These are phyloP conservation scores for Aspergillus brunneoviolaceus DNA, from an alignment of 2,329 filamentous ascomycete species.

Conservation along the genomic window DNA sequence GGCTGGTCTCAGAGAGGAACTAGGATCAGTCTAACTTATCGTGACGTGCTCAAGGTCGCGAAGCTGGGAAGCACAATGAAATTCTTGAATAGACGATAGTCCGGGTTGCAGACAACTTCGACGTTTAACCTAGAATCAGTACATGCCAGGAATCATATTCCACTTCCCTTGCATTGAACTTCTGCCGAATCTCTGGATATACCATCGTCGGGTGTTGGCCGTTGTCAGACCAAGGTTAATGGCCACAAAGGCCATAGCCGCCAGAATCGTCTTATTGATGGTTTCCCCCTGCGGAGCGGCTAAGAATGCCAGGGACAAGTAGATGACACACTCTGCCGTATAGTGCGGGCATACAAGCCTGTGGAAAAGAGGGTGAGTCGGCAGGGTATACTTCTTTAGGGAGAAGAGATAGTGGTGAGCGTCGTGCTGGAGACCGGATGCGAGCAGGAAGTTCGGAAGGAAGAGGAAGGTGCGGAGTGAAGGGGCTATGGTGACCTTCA, in stretches of 20 bases:
- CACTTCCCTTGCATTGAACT: slow-evolving; percentile 63
- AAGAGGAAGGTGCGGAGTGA: slow-evolving; percentile 56
- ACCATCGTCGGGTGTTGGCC: slow-evolving; percentile 75
- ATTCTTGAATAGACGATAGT: slow-evolving; percentile 40
- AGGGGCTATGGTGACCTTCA: slow-evolving; percentile 41
- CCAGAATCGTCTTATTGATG: slow-evolving; percentile 71
- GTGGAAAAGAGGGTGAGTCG: slow-evolving; percentile 69
- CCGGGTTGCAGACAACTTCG: background rate
- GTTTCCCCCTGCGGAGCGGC: slow-evolving; percentile 66
- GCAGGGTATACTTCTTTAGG: slow-evolving; percentile 80
- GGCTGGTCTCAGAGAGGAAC: slow-evolving; percentile 51
- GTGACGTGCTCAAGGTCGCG: slow-evolving; percentile 82
- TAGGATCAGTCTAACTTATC: slow-evolving; percentile 64
- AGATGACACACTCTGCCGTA: slow-evolving; percentile 81
- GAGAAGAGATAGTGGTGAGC: slow-evolving; percentile 69
- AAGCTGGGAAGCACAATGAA: slow-evolving; percentile 69
- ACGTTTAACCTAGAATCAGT: slow-evolving; percentile 24
- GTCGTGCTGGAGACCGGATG: slow-evolving; percentile 71
- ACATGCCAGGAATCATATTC: slow-evolving; percentile 68
- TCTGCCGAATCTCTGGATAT: slow-evolving; percentile 69
- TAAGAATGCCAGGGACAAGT: slow-evolving; percentile 71
- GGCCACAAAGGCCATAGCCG: slow-evolving; percentile 69
- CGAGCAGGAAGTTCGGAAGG: slow-evolving; percentile 64
- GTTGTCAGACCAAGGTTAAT: slow-evolving; percentile 83
- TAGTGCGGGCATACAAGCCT: slow-evolving; percentile 84